phyloP scores from a whole-genome alignment of 2,329 filamentous ascomycete species.

The Penicillium decumbens region DNA sequence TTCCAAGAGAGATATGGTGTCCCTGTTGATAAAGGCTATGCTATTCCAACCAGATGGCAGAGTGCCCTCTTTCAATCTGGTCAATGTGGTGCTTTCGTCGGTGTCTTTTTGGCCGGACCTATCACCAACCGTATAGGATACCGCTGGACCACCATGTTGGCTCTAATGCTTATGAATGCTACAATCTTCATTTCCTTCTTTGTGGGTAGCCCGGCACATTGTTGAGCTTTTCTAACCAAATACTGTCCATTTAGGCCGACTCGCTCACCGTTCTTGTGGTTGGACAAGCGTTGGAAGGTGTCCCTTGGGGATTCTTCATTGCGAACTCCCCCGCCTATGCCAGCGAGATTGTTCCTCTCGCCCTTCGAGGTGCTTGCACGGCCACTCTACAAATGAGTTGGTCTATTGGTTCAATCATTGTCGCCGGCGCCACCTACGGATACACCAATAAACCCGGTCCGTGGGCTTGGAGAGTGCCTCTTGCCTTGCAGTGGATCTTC shows the following conservation, averaged over 20 bases:
- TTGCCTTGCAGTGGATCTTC: constrained; percentile 31
- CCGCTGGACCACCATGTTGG: constrained; percentile 55
- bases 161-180: constrained; percentile 54
- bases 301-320: constrained; percentile 32
- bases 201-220: constrained; percentile 26
- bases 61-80: constrained; percentile 54
- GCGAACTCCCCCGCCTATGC: constrained; percentile 30
- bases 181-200: constrained; percentile 61
- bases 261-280: constrained; percentile 41
- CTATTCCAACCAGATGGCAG: constrained; percentile 48
- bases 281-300: constrained; percentile 29
- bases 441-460: constrained; percentile 19
- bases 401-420: constrained; percentile 30
- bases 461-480: constrained; percentile 27
- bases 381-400: constrained; percentile 30
- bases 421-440: constrained; percentile 23
- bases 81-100: constrained; percentile 56
- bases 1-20: constrained; percentile 43
- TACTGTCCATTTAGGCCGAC: constrained; percentile 25
- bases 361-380: constrained; percentile 26
- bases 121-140: constrained; percentile 57
- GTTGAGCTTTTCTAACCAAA: no score
- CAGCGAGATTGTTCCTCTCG: constrained; percentile 26
- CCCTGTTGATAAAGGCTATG: constrained; percentile 6
- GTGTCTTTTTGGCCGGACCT: constrained; percentile 58